phyloP scores from a whole-genome alignment of 1,284 basidiomycete genomes.

The Leccinum glutinopallens region DNA sequence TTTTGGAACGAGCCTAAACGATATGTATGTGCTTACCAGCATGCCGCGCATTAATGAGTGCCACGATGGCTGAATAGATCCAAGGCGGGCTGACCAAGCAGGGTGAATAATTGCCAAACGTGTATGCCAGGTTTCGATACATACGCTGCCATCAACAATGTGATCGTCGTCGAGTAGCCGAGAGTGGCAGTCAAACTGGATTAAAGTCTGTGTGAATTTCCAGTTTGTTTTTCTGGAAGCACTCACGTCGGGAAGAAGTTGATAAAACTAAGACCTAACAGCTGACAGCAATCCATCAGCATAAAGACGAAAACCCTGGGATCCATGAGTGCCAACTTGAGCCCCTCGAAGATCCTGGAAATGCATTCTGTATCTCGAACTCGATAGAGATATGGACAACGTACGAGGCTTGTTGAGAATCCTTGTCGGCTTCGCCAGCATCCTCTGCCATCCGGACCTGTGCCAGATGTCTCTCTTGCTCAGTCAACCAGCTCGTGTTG shows the following conservation, averaged over 20 bases:
- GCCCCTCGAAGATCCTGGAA: neutral
- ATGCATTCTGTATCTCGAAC: neutral
- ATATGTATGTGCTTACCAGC: neutral
- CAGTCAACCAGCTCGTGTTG: constrained; percentile 1
- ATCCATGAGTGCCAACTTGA: neutral
- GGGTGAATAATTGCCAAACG: neutral
- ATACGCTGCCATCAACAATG: constrained; percentile 2
- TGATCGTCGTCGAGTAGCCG: constrained; percentile 3
- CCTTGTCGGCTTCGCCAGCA: constrained; percentile 2
- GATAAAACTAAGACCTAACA: neutral
- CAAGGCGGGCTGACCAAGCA: neutral
- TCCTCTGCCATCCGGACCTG: constrained; percentile 4
- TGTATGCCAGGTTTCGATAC: neutral
- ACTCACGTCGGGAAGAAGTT: constrained; percentile 3
- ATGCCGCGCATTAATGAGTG: neutral
- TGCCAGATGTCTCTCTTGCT: constrained; percentile 2
- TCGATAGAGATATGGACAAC: neutral
- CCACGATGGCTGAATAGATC: neutral
- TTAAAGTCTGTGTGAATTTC: neutral
- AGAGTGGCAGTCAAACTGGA: constrained; percentile 4
- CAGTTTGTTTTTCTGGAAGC: neutral
- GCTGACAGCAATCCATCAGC: constrained; percentile 2
- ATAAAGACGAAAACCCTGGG: constrained; percentile 1
- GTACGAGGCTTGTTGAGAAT: constrained; percentile 2
- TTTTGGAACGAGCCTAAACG: neutral